These are phyloP conservation scores for Colletotrichum sp. DNA, from an alignment of 2,329 filamentous ascomycete species.

Conservation along the genomic window DNA sequence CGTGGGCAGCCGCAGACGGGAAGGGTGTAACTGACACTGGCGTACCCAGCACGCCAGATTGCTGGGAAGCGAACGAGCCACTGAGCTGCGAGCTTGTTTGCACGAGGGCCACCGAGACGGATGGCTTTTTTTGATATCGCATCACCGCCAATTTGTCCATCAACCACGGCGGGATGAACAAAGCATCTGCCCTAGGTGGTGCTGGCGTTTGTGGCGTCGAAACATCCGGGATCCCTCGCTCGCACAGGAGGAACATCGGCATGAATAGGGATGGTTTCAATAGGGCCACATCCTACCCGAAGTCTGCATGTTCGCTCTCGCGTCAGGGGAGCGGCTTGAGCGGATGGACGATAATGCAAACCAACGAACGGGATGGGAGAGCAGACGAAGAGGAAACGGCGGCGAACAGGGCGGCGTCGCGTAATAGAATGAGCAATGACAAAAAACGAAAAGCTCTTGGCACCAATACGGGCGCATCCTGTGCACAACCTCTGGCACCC, in stretches of 20 bases:
- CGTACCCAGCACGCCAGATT: background rate
- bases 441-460: slow-evolving; percentile 13
- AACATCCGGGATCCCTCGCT: background rate
- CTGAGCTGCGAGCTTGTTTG: slow-evolving; percentile 19
- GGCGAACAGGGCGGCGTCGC: background rate
- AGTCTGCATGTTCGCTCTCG: background rate
- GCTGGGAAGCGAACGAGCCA: slow-evolving; percentile 8
- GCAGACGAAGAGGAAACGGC: background rate
- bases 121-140: background rate
- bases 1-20: slow-evolving; percentile 3
- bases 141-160: slow-evolving; percentile 7
- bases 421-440: background rate
- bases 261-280: background rate
- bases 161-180: background rate
- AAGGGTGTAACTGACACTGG: background rate
- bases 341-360: background rate
- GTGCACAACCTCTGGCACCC: background rate
- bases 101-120: slow-evolving; percentile 14
- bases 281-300: background rate
- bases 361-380: background rate
- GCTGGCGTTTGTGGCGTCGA: background rate
- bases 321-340: background rate
- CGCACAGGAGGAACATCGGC: background rate
- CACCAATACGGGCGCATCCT: slow-evolving; percentile 15
- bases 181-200: background rate